Base-by-base conservation (phyloP, 2,329 filamentous ascomycete species). In the Tricladium varicosporioides region DNA sequence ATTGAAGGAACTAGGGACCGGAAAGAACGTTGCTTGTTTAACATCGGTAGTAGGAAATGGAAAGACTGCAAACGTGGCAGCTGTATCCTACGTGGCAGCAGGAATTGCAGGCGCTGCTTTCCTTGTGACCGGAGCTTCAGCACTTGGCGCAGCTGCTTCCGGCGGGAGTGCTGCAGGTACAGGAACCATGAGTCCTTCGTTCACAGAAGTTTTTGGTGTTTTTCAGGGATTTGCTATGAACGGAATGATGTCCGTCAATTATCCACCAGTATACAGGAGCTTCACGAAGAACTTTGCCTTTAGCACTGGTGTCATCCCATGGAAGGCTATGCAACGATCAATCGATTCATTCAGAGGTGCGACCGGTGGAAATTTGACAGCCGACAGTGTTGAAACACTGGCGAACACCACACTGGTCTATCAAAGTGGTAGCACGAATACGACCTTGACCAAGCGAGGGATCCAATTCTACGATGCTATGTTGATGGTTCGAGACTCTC, bases 151-250 rank as follows among this genome's bases (percentile, higher is more conserved):
- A 40, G 83, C 80, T 8, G 73, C 86, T 15, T 79, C 80, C 22
- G 57, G 72, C 67, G 63, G 72, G 73, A 52, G 80, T 15, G 75
- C 75, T 47, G 78, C 77, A 15, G 88, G 86, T 13, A 78, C 80
- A 11, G 79, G 84, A 1, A 80, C 87, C 10, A 78, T 87, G 43
- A 94, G 91, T 65, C 94, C 94, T 22, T 90, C 87, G 53, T 97
- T 97, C 71, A 81, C 80, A 46, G 91, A 97, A 69, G 86, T 95
- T 48, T 82, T 96, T 64, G 86, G 87, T 60, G 95, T 90, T 84
- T 96, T 97, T 73, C 92, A 97, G 74, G 87, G 88, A 50, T 89
- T 97, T 80, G 92, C 94, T 27, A 88, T 94, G 78, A 97, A 94
- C 73, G 92, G 94, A 63, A 97, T 97, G 94, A 80, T 96, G 71